These are phyloP conservation scores for Paspalum vaginatum DNA, from an alignment of 176 grass and related monocot genomes.

Conservation along the genomic window DNA sequence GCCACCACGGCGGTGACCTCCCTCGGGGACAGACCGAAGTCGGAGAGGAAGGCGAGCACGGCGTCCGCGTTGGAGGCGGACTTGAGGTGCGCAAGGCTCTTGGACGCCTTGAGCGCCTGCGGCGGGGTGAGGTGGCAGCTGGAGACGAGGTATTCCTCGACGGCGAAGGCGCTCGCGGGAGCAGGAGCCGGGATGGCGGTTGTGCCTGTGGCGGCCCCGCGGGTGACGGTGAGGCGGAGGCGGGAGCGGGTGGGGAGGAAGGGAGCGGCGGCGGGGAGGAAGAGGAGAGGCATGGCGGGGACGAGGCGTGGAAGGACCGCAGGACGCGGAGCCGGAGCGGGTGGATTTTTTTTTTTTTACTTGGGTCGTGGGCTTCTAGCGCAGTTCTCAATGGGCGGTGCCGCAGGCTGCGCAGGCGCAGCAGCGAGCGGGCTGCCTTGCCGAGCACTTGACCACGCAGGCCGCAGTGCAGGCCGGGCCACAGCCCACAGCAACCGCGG, in stretches of 20 bases:
- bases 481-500: too few relatives aligned
- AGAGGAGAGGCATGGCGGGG: conserved; percentile 52
- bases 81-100: conserved; percentile 59
- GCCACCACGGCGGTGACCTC: conserved; percentile 52
- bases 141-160: conserved; percentile 59
- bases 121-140: conserved; percentile 44
- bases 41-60: conserved; percentile 53
- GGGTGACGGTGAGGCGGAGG: conserved; percentile 30
- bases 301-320: not conserved
- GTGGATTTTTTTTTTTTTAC: conserved; percentile 27
- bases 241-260: conserved; percentile 7
- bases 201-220: conserved; percentile 8
- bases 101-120: conserved; percentile 58
- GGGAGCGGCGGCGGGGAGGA: conserved; percentile 42
- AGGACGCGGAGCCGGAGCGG: not conserved
- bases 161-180: conserved; percentile 22
- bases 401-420: not conserved
- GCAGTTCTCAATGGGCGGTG: not conserved
- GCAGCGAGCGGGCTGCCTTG: not conserved
- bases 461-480: not conserved
- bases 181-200: not conserved
- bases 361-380: conserved; percentile 32
- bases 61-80: conserved; percentile 55
- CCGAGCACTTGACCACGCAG: too few relatives aligned
- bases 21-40: conserved; percentile 42